phyloP scores from a whole-genome alignment of 2,329 filamentous ascomycete species.

The Ceratocystis colombiana region DNA sequence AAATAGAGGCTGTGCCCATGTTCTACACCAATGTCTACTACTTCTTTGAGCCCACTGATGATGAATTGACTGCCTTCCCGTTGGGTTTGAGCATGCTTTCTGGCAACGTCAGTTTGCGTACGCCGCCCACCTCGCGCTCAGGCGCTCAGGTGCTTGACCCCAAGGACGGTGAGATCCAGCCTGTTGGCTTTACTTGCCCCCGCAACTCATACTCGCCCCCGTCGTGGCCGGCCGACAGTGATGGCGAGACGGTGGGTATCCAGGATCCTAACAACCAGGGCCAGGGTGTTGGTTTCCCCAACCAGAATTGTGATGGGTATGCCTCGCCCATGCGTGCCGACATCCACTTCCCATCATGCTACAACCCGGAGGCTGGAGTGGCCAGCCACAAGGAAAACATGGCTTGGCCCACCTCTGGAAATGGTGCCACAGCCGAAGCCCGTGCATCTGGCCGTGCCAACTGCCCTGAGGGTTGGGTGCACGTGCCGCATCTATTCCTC shows the following conservation, averaged over 20 bases:
- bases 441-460: constrained; percentile 38
- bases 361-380: constrained; percentile 53
- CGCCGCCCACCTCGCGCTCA: constrained; percentile 43
- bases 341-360: constrained; percentile 64
- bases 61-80: constrained; percentile 60
- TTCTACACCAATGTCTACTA: constrained; percentile 72
- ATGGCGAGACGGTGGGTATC: constrained; percentile 47
- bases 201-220: constrained; percentile 41
- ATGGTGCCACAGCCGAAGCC: constrained; percentile 33
- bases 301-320: constrained; percentile 55
- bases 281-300: constrained; percentile 56
- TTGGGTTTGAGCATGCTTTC: constrained; percentile 60
- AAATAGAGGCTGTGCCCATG: constrained; percentile 55
- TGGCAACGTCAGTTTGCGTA: constrained; percentile 51
- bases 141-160: constrained; percentile 44
- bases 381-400: constrained; percentile 55
- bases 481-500: constrained; percentile 48
- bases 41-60: constrained; percentile 55
- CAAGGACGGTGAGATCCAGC: constrained; percentile 42
- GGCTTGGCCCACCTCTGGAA: constrained; percentile 45
- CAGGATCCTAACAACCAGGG: constrained; percentile 45
- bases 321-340: constrained; percentile 54
- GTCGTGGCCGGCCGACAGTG: constrained; percentile 45
- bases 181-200: constrained; percentile 52
- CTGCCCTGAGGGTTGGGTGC: constrained; percentile 46